phyloP scores from a whole-genome alignment of 176 grass and related monocot species.

The Miscanthus lutarioriparius region DNA sequence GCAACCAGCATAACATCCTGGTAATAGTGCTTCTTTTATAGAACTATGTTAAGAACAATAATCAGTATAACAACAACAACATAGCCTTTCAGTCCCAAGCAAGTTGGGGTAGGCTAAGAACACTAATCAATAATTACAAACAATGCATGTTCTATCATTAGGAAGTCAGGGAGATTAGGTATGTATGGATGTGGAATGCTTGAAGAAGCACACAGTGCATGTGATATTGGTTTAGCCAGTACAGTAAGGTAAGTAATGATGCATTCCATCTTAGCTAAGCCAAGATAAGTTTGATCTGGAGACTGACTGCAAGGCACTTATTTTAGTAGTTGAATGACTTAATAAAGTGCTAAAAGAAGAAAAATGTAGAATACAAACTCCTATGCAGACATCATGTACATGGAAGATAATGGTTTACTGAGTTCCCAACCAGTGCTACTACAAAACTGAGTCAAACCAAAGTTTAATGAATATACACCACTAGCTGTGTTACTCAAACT shows the following conservation, averaged over 20 bases:
- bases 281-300: neutral
- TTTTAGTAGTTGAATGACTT: neutral
- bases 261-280: neutral
- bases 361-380: neutral
- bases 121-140: neutral
- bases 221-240: conserved; percentile 40
- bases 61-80: no score
- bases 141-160: neutral
- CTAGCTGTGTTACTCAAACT: neutral
- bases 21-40: neutral
- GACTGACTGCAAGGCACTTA: neutral
- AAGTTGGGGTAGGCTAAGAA: no score
- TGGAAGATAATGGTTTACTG: neutral
- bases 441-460: neutral
- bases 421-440: neutral
- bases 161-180: neutral
- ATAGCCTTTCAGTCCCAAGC: no score
- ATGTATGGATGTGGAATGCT: neutral
- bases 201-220: conserved; percentile 25
- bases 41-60: conserved; percentile 1
- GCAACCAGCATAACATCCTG: neutral
- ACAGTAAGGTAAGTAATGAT: neutral
- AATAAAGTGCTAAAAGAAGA: neutral
- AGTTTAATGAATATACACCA: neutral
- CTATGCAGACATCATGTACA: neutral